These are phyloP conservation scores for Pleomassaria siparia DNA, from an alignment of 2,329 filamentous ascomycete genomes.

Conservation along the genomic window DNA sequence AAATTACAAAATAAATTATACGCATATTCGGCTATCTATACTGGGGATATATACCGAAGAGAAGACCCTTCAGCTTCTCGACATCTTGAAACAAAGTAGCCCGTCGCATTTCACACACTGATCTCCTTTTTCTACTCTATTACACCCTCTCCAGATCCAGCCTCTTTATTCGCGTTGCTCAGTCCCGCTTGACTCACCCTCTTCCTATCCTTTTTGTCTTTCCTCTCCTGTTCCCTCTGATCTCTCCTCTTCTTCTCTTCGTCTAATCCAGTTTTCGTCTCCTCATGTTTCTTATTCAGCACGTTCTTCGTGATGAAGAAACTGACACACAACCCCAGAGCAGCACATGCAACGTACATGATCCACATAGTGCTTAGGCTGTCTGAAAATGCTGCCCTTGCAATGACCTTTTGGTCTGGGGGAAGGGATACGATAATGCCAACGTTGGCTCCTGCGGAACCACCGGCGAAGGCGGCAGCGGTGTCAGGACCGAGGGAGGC, in stretches of 20 bases:
- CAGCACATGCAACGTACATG: constrained; percentile 48
- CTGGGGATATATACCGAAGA: too few relatives aligned
- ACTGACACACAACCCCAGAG: constrained; percentile 41
- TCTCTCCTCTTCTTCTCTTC: constrained; percentile 43
- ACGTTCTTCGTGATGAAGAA: constrained; percentile 47
- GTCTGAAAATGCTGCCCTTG: constrained; percentile 47
- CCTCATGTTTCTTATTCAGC: constrained; percentile 47
- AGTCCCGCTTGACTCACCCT: constrained; percentile 12
- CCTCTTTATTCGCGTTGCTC: constrained; percentile 19
- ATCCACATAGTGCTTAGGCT: constrained; percentile 53
- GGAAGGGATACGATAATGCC: constrained; percentile 57
- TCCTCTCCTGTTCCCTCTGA: constrained; percentile 37
- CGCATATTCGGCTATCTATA: too few relatives aligned
- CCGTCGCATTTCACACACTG: constrained; percentile 2
- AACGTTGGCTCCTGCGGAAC: constrained; percentile 62
- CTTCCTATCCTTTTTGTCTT: constrained; percentile 28
- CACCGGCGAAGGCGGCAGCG: constrained; percentile 58
- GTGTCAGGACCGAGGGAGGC: constrained; percentile 54
- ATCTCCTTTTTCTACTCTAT: constrained; percentile 4
- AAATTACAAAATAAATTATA: too few relatives aligned
- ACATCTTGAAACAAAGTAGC: background rate
- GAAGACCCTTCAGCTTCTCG: too few relatives aligned
- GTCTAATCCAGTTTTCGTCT: constrained; percentile 54
- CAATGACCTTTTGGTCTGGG: constrained; percentile 46
- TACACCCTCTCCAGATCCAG: constrained; percentile 6